A percentile compares a stretch with the other conserved stretches of the same genome.
Evolutionary conservation across 331 rosid species (phyloP).

Genomic region (Rosa hybrid): DNA sequence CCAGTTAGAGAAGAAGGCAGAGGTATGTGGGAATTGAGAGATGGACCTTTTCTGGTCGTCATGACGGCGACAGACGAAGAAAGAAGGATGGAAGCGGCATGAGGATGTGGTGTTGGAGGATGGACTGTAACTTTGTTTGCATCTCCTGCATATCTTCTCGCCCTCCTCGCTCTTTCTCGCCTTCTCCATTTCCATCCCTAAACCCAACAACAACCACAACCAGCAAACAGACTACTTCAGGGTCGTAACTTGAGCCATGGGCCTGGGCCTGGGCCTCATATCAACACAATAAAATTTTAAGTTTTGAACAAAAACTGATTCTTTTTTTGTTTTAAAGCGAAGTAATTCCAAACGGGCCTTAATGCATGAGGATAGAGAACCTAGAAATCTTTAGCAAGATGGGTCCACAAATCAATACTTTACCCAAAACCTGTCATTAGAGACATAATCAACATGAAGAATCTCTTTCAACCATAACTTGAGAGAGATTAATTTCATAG

Average conservation of each 20-base stretch:
- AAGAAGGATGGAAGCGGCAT: constrained; percentile 85
- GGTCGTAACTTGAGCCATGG: neutral
- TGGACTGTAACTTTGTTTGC: constrained; percentile 43
- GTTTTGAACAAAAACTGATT: too few relatives aligned
- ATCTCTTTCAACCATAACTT: too few relatives aligned
- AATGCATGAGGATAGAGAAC: too few relatives aligned
- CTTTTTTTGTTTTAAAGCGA: too few relatives aligned
- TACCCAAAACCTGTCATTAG: too few relatives aligned
- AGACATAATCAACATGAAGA: too few relatives aligned
- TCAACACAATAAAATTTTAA: too few relatives aligned
- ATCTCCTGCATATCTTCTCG: constrained; percentile 57
- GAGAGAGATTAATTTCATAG: too few relatives aligned
- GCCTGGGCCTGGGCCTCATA: neutral
- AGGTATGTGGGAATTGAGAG: neutral
- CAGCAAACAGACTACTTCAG: too few relatives aligned
- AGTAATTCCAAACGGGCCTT: too few relatives aligned
- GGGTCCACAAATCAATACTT: neutral
- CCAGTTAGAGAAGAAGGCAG: neutral
- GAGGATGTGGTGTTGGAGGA: constrained; percentile 53
- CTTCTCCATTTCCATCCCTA: constrained; percentile 24
- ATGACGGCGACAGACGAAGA: constrained; percentile 96
- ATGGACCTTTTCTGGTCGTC: constrained; percentile 77
- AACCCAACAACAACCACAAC: neutral
- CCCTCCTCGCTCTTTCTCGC: constrained; percentile 16
- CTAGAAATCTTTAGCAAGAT: neutral